Evolutionary conservation across 108 stramenopile genomes (phyloP).

Genomic region (Cylindrotheca closterium): DNA sequence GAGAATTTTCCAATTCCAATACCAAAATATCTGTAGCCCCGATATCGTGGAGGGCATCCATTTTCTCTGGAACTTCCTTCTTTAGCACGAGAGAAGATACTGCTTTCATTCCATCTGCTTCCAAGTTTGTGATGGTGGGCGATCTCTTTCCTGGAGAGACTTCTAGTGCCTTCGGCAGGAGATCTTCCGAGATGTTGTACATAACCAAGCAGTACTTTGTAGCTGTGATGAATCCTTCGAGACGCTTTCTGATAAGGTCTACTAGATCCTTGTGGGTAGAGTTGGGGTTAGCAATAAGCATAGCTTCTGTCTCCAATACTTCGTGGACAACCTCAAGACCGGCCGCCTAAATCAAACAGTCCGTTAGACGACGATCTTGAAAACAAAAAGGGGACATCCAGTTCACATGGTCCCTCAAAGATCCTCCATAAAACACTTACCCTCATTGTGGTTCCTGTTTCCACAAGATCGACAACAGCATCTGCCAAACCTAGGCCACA

Average conservation of each 20-base stretch:
- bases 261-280: slow-evolving; percentile 85
- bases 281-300: slow-evolving; percentile 83
- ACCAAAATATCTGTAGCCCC: slow-evolving; percentile 96
- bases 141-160: slow-evolving; percentile 96
- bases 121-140: slow-evolving; percentile 91
- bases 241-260: slow-evolving; percentile 82
- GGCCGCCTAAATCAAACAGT: slow-evolving; percentile 76
- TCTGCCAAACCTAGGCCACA: slow-evolving; percentile 96
- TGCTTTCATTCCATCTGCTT: slow-evolving; percentile 75
- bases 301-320: slow-evolving; percentile 74
- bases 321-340: slow-evolving; percentile 92
- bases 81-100: slow-evolving; percentile 86
- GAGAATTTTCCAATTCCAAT: slow-evolving; percentile 82
- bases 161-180: slow-evolving; percentile 62
- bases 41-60: slow-evolving; percentile 89
- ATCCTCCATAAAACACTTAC: slow-evolving; percentile 33
- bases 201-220: slow-evolving; percentile 93
- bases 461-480: slow-evolving; percentile 97
- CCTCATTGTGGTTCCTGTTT: slow-evolving; percentile 98
- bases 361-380: background rate
- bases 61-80: slow-evolving; percentile 79
- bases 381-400: background rate
- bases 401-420: background rate
- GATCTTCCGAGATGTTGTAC: slow-evolving; percentile 84
- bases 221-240: slow-evolving; percentile 95